Conservation (phyloP, 352 stramenopile genomes). For the Phytophthora pisi region DNA sequence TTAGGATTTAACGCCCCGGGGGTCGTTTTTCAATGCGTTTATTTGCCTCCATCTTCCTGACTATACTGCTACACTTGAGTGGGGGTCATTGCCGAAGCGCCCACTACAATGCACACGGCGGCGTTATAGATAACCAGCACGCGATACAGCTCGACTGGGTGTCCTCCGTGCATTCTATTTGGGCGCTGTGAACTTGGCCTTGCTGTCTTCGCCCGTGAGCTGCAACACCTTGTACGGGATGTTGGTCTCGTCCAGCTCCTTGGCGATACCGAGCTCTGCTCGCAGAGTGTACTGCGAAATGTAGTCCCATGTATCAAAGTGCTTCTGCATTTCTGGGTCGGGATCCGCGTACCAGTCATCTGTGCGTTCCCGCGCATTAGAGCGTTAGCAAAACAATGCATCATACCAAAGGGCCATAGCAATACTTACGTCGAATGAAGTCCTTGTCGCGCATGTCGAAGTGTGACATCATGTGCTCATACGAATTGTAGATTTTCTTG, state of each 20-base stretch:
- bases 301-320: slow-evolving; percentile 90
- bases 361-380: slow-evolving; percentile 17
- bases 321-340: slow-evolving; percentile 77
- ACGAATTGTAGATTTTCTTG: slow-evolving; percentile 87
- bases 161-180: slow-evolving; percentile 30
- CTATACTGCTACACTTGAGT: slow-evolving; percentile 35
- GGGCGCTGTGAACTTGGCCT: slow-evolving; percentile 31
- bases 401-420: neutral
- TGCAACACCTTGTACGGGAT: slow-evolving; percentile 87
- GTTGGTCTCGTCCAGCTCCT: slow-evolving; percentile 87
- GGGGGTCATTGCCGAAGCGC: neutral
- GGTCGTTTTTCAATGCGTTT: slow-evolving; percentile 6
- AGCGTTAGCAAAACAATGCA: neutral
- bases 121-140: slow-evolving; percentile 26
- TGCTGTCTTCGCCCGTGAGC: slow-evolving; percentile 76
- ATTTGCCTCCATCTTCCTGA: slow-evolving; percentile 20
- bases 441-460: slow-evolving; percentile 86
- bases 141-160: slow-evolving; percentile 2
- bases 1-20: neutral
- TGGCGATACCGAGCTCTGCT: slow-evolving; percentile 79
- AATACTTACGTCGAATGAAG: slow-evolving; percentile 81
- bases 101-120: slow-evolving; percentile 18
- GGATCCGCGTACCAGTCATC: slow-evolving; percentile 84
- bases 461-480: slow-evolving; percentile 90
- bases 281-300: slow-evolving; percentile 85